Conservation (phyloP, 805 yeast genomes). For the Teunomyces kruisii region DNA sequence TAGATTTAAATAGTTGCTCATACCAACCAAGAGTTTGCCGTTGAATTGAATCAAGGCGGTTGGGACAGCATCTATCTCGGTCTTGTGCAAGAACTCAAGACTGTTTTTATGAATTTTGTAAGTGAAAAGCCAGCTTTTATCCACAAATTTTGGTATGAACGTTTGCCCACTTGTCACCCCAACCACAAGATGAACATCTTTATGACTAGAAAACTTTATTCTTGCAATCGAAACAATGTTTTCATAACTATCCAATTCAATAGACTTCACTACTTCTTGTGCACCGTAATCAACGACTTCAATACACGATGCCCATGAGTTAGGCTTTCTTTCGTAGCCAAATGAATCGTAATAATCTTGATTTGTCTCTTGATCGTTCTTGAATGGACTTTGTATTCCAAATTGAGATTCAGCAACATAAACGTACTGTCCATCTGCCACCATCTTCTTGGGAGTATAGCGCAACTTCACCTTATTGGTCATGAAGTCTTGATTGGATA, state of each 20-base stretch:
- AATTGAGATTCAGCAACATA: slow-evolving; percentile 50
- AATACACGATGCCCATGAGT: slow-evolving; percentile 53
- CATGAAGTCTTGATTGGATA: slow-evolving; percentile 26
- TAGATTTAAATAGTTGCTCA: slow-evolving; percentile 51
- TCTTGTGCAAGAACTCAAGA: slow-evolving; percentile 58
- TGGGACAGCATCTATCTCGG: slow-evolving; percentile 51
- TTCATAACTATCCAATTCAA: slow-evolving; percentile 46
- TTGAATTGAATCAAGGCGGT: slow-evolving; percentile 51
- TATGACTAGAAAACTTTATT: slow-evolving; percentile 25
- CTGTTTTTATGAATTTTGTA: slow-evolving; percentile 30
- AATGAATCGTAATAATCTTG: slow-evolving; percentile 44
- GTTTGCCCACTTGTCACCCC: slow-evolving; percentile 37
- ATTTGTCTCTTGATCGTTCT: slow-evolving; percentile 17
- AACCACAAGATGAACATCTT: slow-evolving; percentile 41
- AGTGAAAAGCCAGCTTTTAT: slow-evolving; percentile 32
- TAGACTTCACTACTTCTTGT: slow-evolving; percentile 36
- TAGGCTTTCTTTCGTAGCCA: slow-evolving; percentile 34
- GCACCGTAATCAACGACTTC: slow-evolving; percentile 44
- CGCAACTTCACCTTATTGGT: slow-evolving; percentile 40
- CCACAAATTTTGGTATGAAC: slow-evolving; percentile 26
- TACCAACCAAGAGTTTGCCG: slow-evolving; percentile 61
- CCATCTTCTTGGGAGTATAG: slow-evolving; percentile 51
- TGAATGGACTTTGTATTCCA: slow-evolving; percentile 32
- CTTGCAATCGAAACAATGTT: slow-evolving; percentile 41
- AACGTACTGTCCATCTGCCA: slow-evolving; percentile 13